A percentile compares a stretch with the other conserved stretches of the same genome.
These are phyloP conservation scores for Porcisia deanei DNA, from an alignment of 208 protist genomes.

Conservation along the genomic window DNA sequence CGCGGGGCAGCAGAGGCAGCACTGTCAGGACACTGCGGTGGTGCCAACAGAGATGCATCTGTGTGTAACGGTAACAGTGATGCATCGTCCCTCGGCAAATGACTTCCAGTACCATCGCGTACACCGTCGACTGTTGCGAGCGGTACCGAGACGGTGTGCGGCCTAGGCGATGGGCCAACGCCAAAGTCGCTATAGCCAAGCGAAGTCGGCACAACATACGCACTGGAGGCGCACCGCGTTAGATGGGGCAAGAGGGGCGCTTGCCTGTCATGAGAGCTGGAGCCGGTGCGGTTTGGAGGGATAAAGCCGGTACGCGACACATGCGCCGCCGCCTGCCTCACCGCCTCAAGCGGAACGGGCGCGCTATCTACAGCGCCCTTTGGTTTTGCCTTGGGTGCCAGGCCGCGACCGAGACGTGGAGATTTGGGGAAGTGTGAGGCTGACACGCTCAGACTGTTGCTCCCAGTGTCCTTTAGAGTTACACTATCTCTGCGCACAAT, in stretches of 20 bases:
- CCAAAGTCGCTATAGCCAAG: slow-evolving; percentile 10
- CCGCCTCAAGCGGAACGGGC: slow-evolving; percentile 66
- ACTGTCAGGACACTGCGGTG: neutral
- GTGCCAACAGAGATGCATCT: neutral
- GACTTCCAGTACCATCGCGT: neutral
- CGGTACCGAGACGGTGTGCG: slow-evolving; percentile 4
- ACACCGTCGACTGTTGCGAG: too few relatives aligned
- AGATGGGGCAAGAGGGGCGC: neutral
- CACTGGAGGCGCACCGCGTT: neutral
- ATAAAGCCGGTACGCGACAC: slow-evolving; percentile 18
- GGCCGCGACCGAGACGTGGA: slow-evolving; percentile 28
- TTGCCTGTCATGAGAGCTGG: slow-evolving; percentile 10
- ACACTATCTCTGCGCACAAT: neutral
- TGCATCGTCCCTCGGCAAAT: neutral
- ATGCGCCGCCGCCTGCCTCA: slow-evolving; percentile 65
- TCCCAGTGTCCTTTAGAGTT: slow-evolving; percentile 1
- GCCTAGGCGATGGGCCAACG: slow-evolving; percentile 13
- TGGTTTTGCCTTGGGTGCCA: slow-evolving; percentile 84
- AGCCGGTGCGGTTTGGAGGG: neutral
- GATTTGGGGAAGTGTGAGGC: slow-evolving; percentile 11
- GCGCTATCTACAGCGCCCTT: slow-evolving; percentile 43
- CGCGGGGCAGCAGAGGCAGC: neutral
- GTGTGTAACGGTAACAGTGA: neutral
- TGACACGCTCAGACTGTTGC: slow-evolving; percentile 9
- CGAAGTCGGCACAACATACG: neutral